Evolutionary conservation across 2,329 filamentous ascomycete species (phyloP).

Genomic region (Hymenoscyphus repandus): DNA sequence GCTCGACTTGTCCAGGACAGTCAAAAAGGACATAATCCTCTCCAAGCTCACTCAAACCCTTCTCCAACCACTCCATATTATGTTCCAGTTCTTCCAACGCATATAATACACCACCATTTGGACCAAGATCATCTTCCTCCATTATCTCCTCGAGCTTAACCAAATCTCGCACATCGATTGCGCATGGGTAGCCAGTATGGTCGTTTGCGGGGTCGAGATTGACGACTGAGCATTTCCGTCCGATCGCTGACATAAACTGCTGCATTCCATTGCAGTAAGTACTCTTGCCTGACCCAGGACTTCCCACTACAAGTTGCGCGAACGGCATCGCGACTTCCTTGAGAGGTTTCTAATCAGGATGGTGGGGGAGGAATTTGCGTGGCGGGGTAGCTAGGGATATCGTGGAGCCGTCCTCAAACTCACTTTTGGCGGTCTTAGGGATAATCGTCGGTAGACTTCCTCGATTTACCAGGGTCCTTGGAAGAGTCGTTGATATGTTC

Average conservation of each 20-base stretch:
- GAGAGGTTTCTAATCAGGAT: neutral
- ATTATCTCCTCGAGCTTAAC: conserved; percentile 94
- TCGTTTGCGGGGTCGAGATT: conserved; percentile 98
- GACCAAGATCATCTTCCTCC: conserved; percentile 82
- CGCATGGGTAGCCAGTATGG: conserved; percentile 79
- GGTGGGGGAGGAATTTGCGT: neutral
- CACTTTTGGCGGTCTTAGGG: too few relatives aligned
- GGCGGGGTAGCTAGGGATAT: conserved; percentile 1
- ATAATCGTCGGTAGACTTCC: too few relatives aligned
- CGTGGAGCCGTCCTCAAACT: too few relatives aligned
- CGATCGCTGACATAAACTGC: conserved; percentile 94
- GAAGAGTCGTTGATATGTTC: too few relatives aligned
- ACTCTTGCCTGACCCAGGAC: conserved; percentile 91
- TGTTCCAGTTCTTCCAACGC: conserved; percentile 92
- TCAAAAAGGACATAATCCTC: conserved; percentile 95
- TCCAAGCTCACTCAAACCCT: conserved; percentile 70
- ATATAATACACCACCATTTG: conserved; percentile 89
- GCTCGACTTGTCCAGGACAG: conserved; percentile 92
- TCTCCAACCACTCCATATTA: conserved; percentile 88
- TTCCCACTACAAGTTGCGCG: conserved; percentile 72
- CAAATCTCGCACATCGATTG: conserved; percentile 83
- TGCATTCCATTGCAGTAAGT: conserved; percentile 99
- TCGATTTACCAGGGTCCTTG: too few relatives aligned
- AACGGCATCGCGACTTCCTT: conserved; percentile 29
- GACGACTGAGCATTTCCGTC: conserved; percentile 87